phyloP scores from a whole-genome alignment of 345 rosid genomes.

The Salix exigua region DNA sequence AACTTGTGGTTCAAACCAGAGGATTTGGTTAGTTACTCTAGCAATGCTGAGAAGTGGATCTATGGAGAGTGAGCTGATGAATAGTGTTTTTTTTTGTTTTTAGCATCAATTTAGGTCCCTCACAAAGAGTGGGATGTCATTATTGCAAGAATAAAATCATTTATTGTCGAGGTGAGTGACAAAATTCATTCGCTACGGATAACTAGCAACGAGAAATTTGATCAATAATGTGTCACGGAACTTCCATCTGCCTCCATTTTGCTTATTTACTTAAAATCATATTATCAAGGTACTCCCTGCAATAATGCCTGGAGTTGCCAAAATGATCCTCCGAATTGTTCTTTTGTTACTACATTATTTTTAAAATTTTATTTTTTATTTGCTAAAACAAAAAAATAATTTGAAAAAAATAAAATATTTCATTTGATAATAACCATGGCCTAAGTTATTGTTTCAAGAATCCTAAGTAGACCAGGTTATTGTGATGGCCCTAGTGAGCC shows the following conservation, averaged over 20 bases:
- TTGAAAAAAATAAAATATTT: too few relatives aligned
- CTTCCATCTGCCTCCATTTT: not conserved
- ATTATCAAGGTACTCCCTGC: not conserved
- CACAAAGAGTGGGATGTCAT: conserved; percentile 19
- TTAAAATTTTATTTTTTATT: too few relatives aligned
- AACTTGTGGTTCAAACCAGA: conserved; percentile 91
- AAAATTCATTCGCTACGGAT: not conserved
- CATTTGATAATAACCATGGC: too few relatives aligned
- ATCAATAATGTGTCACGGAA: conserved; percentile 9
- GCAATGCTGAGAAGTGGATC: conserved; percentile 88
- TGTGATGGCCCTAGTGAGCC: too few relatives aligned
- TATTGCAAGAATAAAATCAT: conserved; percentile 29
- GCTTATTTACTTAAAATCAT: not conserved
- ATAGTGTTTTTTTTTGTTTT: not conserved
- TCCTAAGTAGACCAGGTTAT: too few relatives aligned
- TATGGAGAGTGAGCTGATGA: conserved; percentile 62
- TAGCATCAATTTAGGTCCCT: conserved; percentile 19
- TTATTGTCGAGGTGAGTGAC: conserved; percentile 8
- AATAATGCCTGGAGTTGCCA: not conserved
- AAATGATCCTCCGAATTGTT: not conserved
- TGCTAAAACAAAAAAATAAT: too few relatives aligned
- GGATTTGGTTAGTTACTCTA: conserved; percentile 76
- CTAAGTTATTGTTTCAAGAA: too few relatives aligned
- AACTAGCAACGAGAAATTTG: not conserved
- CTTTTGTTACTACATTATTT: not conserved